Conservation (phyloP, 768 basidiomycete genomes). For the Sporobolomyces pararoseus region DNA sequence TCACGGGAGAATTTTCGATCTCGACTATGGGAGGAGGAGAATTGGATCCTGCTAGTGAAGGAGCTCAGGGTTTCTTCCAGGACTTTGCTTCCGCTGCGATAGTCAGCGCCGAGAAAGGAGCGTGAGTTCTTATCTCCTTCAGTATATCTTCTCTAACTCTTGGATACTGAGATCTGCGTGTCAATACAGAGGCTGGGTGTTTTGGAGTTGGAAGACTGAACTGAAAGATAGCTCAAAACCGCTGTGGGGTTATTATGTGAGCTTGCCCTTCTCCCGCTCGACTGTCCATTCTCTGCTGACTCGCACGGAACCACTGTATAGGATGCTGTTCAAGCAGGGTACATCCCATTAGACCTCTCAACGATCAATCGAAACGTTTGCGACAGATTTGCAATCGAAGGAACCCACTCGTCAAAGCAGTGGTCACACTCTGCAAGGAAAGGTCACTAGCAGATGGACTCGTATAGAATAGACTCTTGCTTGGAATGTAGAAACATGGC, state of each 20-base stretch:
- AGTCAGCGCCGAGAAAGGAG: conserved; percentile 12
- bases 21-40: conserved; percentile 23
- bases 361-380: conserved; percentile 6
- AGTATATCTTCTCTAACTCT: background rate
- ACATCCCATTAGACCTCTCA: conserved; percentile 16
- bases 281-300: background rate
- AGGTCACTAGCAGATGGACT: background rate
- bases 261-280: background rate
- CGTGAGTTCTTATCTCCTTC: conserved; percentile 1
- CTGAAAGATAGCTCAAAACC: background rate
- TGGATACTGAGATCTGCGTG: background rate
- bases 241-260: conserved; percentile 16
- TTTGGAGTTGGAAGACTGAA: conserved; percentile 27
- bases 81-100: conserved; percentile 4
- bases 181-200: conserved; percentile 14
- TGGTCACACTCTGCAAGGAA: conserved; percentile 2
- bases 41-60: background rate
- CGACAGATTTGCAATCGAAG: background rate
- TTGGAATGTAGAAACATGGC: too few species aligned
- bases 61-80: conserved; percentile 7
- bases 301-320: background rate
- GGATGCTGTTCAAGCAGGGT: conserved; percentile 26
- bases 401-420: background rate
- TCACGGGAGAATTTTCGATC: conserved; percentile 15
- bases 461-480: too few species aligned